A percentile compares a stretch with the other conserved stretches of the same genome.
These are phyloP conservation scores for Udeniomyces megalosporus DNA, from an alignment of 768 basidiomycete species.

Conservation along the genomic window DNA sequence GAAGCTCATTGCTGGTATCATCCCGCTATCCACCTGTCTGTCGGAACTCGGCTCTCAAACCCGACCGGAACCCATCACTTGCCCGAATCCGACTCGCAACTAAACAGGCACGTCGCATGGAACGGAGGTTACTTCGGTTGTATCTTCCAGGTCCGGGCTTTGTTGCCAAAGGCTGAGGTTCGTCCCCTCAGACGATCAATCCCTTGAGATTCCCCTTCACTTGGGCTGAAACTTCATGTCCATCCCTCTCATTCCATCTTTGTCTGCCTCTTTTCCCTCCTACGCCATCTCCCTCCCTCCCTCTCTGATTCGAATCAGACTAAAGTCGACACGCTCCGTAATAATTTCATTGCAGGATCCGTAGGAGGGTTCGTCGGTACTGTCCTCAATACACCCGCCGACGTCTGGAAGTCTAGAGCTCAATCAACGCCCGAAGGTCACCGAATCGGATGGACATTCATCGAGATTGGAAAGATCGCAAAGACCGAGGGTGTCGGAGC, in stretches of 20 bases:
- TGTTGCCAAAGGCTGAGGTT: slow-evolving; percentile 77
- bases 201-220: background rate
- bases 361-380: slow-evolving; percentile 67
- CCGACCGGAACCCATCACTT: background rate
- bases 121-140: slow-evolving; percentile 65
- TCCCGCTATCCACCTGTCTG: background rate
- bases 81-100: background rate
- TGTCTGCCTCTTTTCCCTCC: background rate
- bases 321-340: slow-evolving; percentile 52
- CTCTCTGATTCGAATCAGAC: too few relatives aligned
- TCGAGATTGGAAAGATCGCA: slow-evolving; percentile 50
- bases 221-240: background rate
- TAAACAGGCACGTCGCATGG: slow-evolving; percentile 11
- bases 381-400: slow-evolving; percentile 71
- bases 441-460: slow-evolving; percentile 39
- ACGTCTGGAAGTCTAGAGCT: slow-evolving; percentile 87
- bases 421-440: slow-evolving; percentile 41
- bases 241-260: background rate
- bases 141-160: slow-evolving; percentile 64
- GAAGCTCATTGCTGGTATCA: background rate
- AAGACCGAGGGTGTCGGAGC: slow-evolving; percentile 74
- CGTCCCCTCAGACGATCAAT: slow-evolving; percentile 16
- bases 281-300: background rate
- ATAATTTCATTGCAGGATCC: slow-evolving; percentile 82
- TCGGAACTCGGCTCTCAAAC: too few relatives aligned